These are phyloP conservation scores for Hippophae gyantsensis DNA, from an alignment of 306 rosid species.

Conservation along the genomic window DNA sequence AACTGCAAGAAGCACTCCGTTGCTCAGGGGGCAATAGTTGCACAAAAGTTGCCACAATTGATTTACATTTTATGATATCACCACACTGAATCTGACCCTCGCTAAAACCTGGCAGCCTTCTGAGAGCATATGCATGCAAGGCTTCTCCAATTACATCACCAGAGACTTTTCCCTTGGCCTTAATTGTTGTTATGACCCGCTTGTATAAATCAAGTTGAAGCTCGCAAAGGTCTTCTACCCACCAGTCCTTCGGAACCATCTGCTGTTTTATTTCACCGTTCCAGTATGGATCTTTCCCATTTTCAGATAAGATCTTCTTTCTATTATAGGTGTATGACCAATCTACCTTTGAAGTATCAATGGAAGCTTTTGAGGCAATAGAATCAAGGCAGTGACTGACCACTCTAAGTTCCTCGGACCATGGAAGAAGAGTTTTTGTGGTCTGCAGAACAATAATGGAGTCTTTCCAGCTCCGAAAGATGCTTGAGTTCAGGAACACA, in stretches of 20 bases:
- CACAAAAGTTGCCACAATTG: constrained; percentile 53
- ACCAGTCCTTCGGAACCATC: constrained; percentile 87
- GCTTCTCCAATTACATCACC: constrained; percentile 68
- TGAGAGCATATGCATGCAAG: constrained; percentile 58
- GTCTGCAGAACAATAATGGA: constrained; percentile 87
- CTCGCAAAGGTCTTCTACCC: constrained; percentile 92
- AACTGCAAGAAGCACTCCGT: constrained; percentile 48
- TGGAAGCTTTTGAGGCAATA: constrained; percentile 80
- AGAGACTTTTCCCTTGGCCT: constrained; percentile 45
- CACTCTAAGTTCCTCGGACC: constrained; percentile 84
- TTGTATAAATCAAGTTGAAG: constrained; percentile 82
- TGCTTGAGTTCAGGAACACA: constrained; percentile 86
- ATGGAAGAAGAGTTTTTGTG: constrained; percentile 68
- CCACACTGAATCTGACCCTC: constrained; percentile 60
- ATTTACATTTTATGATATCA: constrained; percentile 43
- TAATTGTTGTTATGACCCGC: constrained; percentile 46
- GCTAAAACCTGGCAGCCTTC: constrained; percentile 58
- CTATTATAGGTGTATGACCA: constrained; percentile 91
- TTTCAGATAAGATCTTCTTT: constrained; percentile 69
- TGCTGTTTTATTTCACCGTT: constrained; percentile 61
- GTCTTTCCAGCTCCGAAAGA: constrained; percentile 94
- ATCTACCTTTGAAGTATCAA: constrained; percentile 77
- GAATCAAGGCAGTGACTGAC: constrained; percentile 80
- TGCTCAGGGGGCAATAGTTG: constrained; percentile 47
- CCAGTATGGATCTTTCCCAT: constrained; percentile 57